Conservation (phyloP, 2,329 filamentous ascomycete species). For the Fusarium keratoplasticum region DNA sequence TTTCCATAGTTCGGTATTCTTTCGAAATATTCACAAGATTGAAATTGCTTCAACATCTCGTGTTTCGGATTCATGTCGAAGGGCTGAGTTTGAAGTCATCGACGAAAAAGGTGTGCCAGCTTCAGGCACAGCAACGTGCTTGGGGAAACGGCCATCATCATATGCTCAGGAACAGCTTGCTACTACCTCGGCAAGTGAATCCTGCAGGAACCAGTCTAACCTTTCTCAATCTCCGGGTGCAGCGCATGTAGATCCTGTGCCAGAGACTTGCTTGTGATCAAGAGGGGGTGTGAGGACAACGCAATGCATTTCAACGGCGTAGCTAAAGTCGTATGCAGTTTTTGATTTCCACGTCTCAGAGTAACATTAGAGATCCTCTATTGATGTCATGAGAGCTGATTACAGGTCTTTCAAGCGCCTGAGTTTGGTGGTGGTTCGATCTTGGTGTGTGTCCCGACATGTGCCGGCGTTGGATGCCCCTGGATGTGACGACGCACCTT, state of each 20-base stretch:
- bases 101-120: neutral
- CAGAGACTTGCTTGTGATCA: neutral
- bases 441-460: neutral
- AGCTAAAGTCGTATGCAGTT: slow-evolving; percentile 24
- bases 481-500: slow-evolving; percentile 5
- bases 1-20: neutral
- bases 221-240: slow-evolving; percentile 1
- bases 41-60: neutral
- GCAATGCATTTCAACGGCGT: neutral
- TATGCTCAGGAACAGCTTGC: neutral
- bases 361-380: neutral
- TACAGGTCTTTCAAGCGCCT: neutral
- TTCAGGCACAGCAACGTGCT: neutral
- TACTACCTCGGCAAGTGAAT: slow-evolving; percentile 13
- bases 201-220: slow-evolving; percentile 11
- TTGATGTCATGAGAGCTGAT: neutral
- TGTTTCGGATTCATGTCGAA: neutral
- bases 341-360: slow-evolving; percentile 14
- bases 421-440: neutral
- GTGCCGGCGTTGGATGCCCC: slow-evolving; percentile 14
- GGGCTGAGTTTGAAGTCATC: slow-evolving; percentile 6
- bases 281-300: neutral
- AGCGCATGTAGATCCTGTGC: neutral
- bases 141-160: neutral
- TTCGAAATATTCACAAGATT: neutral